These are phyloP conservation scores for Kluyveromyces nonfermentans DNA, from an alignment of 805 yeast genomes.

Conservation along the genomic window DNA sequence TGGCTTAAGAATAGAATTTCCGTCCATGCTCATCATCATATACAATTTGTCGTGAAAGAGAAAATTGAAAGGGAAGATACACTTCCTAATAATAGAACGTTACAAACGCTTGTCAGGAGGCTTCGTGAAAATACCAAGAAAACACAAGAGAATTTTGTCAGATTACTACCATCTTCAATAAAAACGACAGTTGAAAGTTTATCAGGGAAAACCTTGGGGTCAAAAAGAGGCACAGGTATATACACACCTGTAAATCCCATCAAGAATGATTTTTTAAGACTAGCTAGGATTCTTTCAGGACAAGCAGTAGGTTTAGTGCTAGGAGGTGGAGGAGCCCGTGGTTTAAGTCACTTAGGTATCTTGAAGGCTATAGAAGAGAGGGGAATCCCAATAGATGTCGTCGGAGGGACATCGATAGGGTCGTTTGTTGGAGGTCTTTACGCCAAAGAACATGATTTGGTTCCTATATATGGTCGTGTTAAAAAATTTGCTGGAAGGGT, in stretches of 20 bases:
- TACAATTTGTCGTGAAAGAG: constrained; percentile 43
- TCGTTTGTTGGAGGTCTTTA: constrained; percentile 92
- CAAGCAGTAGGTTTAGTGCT: constrained; percentile 89
- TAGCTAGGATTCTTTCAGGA: constrained; percentile 84
- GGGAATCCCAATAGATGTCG: constrained; percentile 87
- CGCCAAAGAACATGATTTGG: constrained; percentile 85
- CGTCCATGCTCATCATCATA: constrained; percentile 91
- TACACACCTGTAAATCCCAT: constrained; percentile 36
- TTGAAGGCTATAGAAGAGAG: constrained; percentile 83
- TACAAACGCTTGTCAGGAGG: constrained; percentile 17
- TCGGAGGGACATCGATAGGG: constrained; percentile 97
- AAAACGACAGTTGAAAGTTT: constrained; percentile 31
- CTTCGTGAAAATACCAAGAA: constrained; percentile 18
- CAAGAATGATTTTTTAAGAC: constrained; percentile 79
- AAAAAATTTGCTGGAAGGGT: constrained; percentile 79
- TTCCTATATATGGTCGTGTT: constrained; percentile 82
- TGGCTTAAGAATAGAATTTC: constrained; percentile 84
- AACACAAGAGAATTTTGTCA: constrained; percentile 25
- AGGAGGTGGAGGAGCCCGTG: constrained; percentile 98
- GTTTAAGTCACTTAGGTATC: constrained; percentile 85
- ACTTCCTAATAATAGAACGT: neutral
- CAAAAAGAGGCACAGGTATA: constrained; percentile 17
- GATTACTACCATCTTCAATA: constrained; percentile 26
- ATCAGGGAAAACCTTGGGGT: constrained; percentile 22
- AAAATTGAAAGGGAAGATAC: neutral